A percentile compares a stretch with the other conserved stretches of the same genome.
These are phyloP conservation scores for Oryza nivara DNA, from an alignment of 176 grass and related monocot species.

Conservation along the genomic window DNA sequence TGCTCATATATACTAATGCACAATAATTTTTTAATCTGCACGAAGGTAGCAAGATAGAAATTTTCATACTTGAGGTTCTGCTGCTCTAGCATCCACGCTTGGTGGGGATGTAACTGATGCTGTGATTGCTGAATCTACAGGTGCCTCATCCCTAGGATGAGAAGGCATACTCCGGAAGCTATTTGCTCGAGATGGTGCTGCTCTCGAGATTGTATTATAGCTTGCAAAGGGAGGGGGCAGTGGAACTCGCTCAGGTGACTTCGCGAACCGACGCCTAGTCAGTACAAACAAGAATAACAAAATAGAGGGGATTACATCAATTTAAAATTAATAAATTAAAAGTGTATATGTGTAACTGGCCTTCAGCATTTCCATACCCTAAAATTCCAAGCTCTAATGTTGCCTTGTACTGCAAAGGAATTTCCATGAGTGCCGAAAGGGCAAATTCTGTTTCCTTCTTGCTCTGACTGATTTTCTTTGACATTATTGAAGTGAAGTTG, in stretches of 20 bases:
- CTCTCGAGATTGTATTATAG: conserved; percentile 41
- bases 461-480: conserved; percentile 63
- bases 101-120: conserved; percentile 47
- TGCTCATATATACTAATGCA: neutral
- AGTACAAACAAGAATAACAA: conserved; percentile 25
- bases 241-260: conserved; percentile 65
- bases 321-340: conserved; percentile 29
- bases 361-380: conserved; percentile 63
- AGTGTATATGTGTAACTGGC: conserved; percentile 9
- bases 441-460: conserved; percentile 86
- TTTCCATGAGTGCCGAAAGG: conserved; percentile 85
- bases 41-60: neutral
- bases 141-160: conserved; percentile 38
- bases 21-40: conserved; percentile 7
- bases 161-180: conserved; percentile 47
- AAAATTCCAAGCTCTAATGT: conserved; percentile 78
- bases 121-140: conserved; percentile 45
- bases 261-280: conserved; percentile 52
- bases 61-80: conserved; percentile 56
- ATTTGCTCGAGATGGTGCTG: conserved; percentile 45
- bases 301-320: conserved; percentile 9
- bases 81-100: conserved; percentile 39
- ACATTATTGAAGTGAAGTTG: conserved; percentile 82
- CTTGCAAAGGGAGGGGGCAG: conserved; percentile 77
- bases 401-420: conserved; percentile 82